Evolutionary conservation across 2,329 filamentous ascomycete genomes (phyloP).

Genomic region (Pseudogymnoascus sp.): DNA sequence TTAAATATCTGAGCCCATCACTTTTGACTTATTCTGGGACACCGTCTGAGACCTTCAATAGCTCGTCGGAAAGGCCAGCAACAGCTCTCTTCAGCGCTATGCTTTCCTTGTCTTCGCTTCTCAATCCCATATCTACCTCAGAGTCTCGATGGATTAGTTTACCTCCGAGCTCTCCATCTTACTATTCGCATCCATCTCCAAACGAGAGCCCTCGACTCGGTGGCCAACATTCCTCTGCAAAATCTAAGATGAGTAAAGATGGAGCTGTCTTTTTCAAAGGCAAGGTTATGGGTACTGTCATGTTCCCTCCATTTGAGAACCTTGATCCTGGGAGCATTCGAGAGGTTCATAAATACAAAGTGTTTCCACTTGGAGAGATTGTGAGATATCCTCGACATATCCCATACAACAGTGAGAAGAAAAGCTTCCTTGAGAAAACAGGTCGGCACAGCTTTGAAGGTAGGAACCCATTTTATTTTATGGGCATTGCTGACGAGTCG

Average conservation of each 20-base stretch:
- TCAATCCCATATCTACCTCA: constrained; percentile 46
- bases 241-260: constrained; percentile 58
- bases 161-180: constrained; percentile 33
- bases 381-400: constrained; percentile 63
- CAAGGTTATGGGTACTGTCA: constrained; percentile 56
- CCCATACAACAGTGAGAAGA: constrained; percentile 92
- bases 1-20: not conserved
- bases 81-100: constrained; percentile 34
- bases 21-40: constrained; percentile 3
- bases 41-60: constrained; percentile 6
- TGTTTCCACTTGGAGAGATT: constrained; percentile 59
- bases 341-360: constrained; percentile 53
- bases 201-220: constrained; percentile 22
- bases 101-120: constrained; percentile 56
- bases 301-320: constrained; percentile 66
- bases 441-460: constrained; percentile 84
- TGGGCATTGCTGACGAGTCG: constrained; percentile 19
- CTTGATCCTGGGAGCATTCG: constrained; percentile 47
- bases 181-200: constrained; percentile 20
- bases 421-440: constrained; percentile 77
- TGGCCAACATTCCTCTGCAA: constrained; percentile 28
- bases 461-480: constrained; percentile 32
- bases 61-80: not conserved
- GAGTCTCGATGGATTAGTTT: constrained; percentile 33
- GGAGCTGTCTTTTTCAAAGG: constrained; percentile 53